Evolutionary conservation across 208 protist genomes (phyloP).

Genomic region (Entamoeba histolytica): DNA sequence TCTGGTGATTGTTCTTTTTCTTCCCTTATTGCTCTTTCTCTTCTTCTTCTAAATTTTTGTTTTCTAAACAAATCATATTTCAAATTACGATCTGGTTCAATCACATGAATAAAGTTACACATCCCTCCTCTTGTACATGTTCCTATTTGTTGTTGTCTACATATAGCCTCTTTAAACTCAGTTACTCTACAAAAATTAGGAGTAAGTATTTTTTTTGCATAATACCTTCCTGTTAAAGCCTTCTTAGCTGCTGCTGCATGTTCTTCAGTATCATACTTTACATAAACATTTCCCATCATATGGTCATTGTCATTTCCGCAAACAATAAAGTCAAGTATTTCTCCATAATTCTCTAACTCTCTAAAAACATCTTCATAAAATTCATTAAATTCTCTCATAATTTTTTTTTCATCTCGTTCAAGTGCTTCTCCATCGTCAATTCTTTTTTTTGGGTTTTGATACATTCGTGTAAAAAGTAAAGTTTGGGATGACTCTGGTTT

Average conservation of each 20-base stretch:
- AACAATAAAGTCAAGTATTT: slow-evolving; percentile 65
- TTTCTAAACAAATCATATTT: background rate
- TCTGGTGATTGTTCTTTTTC: background rate
- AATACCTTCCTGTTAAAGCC: slow-evolving; percentile 44
- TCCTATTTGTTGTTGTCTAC: slow-evolving; percentile 71
- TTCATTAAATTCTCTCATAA: slow-evolving; percentile 70
- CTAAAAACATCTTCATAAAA: slow-evolving; percentile 82
- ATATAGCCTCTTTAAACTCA: slow-evolving; percentile 82
- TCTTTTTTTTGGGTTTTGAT: slow-evolving; percentile 52
- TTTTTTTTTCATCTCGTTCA: slow-evolving; percentile 35
- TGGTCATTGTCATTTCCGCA: slow-evolving; percentile 78
- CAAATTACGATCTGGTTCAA: background rate
- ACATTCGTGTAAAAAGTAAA: slow-evolving; percentile 77
- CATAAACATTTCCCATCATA: slow-evolving; percentile 84
- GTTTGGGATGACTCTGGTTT: slow-evolving; percentile 64
- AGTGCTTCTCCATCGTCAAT: background rate
- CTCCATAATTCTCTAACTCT: slow-evolving; percentile 53
- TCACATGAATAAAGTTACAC: slow-evolving; percentile 83
- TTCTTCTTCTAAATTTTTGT: background rate
- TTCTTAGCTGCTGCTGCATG: slow-evolving; percentile 53
- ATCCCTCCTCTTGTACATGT: slow-evolving; percentile 63
- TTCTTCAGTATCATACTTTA: slow-evolving; percentile 54
- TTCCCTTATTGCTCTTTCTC: background rate
- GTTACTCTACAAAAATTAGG: slow-evolving; percentile 80
- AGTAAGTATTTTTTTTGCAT: slow-evolving; percentile 32